phyloP scores from a whole-genome alignment of 805 yeast genomes.

The Lipomyces yamadae region DNA sequence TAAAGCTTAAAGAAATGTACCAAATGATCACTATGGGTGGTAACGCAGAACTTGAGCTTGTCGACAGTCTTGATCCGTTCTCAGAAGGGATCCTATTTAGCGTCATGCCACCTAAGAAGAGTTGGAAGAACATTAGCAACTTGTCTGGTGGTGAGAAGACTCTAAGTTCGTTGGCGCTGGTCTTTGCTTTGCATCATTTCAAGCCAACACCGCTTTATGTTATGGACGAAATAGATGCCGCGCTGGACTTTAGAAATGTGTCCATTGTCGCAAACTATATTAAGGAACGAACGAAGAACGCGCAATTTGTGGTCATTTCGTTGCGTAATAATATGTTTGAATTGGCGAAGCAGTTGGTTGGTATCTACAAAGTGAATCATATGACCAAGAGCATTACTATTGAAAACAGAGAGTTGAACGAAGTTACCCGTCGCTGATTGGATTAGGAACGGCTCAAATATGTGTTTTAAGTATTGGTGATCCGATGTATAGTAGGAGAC shows the following conservation, averaged over 20 bases:
- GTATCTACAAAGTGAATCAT: slow-evolving; percentile 90
- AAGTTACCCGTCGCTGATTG: not conserved
- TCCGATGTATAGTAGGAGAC: not conserved
- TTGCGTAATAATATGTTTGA: slow-evolving; percentile 98
- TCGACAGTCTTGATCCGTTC: slow-evolving; percentile 96
- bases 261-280: slow-evolving; percentile 97
- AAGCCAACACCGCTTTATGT: slow-evolving; percentile 97
- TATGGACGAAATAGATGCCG: slow-evolving; percentile 99
- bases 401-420: slow-evolving; percentile 28
- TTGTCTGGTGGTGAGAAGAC: slow-evolving; percentile 98
- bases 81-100: slow-evolving; percentile 95
- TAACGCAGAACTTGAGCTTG: slow-evolving; percentile 94
- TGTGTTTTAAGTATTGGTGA: not conserved
- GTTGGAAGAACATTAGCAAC: slow-evolving; percentile 95
- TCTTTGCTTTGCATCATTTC: slow-evolving; percentile 92
- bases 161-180: slow-evolving; percentile 88
- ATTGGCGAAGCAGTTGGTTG: slow-evolving; percentile 89
- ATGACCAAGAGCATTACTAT: slow-evolving; percentile 51
- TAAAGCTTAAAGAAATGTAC: slow-evolving; percentile 93
- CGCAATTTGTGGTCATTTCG: slow-evolving; percentile 94
- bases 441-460: not conserved
- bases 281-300: slow-evolving; percentile 92
- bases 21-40: slow-evolving; percentile 99
- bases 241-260: slow-evolving; percentile 94
- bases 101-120: slow-evolving; percentile 98